A percentile compares a stretch with the other conserved stretches of the same genome.
Conservation (phyloP, 768 basidiomycete species). For the Lanmaoa rubissima region DNA sequence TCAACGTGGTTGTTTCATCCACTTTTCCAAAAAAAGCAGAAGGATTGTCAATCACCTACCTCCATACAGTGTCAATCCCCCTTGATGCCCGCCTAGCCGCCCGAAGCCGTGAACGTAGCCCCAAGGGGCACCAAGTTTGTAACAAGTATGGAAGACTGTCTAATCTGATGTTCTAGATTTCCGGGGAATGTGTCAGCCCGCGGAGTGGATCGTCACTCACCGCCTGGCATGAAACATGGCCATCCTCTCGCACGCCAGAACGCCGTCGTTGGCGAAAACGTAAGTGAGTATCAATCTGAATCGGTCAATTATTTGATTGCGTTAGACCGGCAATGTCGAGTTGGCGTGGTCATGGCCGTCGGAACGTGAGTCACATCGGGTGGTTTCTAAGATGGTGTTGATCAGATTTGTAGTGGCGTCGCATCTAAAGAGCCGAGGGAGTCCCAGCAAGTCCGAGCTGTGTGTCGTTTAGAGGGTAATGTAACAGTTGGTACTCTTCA, state of each 20-base stretch:
- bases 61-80: no score
- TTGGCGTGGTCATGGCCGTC: no score
- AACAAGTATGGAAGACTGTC: neutral
- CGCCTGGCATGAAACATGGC: neutral
- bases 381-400: neutral
- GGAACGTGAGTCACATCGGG: no score
- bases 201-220: neutral
- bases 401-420: neutral
- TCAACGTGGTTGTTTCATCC: neutral
- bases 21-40: no score
- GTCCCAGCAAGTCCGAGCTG: neutral
- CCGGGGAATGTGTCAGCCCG: no score
- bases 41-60: no score
- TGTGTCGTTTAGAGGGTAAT: no score
- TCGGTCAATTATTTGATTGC: neutral
- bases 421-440: neutral
- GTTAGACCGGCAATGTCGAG: no score
- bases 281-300: neutral
- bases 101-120: neutral
- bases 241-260: neutral
- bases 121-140: no score
- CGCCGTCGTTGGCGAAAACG: neutral
- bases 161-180: neutral
- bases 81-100: neutral
- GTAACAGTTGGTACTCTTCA: no score